These are phyloP conservation scores for Puccinia horiana DNA, from an alignment of 1,284 basidiomycete genomes.

Conservation along the genomic window DNA sequence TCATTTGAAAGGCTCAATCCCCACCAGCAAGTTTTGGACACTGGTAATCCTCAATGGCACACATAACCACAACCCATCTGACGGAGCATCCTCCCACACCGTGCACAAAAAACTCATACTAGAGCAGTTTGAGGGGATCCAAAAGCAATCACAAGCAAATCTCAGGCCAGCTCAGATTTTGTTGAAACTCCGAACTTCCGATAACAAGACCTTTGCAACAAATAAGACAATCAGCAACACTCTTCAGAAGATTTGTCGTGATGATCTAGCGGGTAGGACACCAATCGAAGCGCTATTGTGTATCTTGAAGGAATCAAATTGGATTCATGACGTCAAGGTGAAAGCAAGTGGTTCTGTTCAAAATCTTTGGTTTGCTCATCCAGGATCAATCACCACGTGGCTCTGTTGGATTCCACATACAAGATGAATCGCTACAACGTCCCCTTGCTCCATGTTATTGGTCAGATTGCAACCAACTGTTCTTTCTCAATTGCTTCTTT, in stretches of 20 bases:
- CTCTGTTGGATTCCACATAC: slow-evolving; percentile 2
- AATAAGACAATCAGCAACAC: background rate
- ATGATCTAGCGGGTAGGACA: background rate
- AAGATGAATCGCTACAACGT: no score
- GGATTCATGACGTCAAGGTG: background rate
- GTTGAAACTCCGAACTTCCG: background rate
- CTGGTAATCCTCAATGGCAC: background rate
- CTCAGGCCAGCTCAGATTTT: no score
- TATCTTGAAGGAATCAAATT: slow-evolving; percentile 11
- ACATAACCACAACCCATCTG: background rate
- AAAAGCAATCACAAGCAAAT: background rate
- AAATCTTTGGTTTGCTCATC: background rate
- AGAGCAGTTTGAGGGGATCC: background rate
- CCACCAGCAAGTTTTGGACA: background rate
- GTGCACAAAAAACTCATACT: background rate
- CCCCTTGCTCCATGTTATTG: no score
- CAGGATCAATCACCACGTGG: slow-evolving; percentile 15
- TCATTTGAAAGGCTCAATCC: background rate
- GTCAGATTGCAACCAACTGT: no score
- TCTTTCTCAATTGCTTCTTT: background rate
- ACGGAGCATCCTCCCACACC: background rate
- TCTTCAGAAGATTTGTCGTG: background rate
- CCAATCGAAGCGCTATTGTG: background rate
- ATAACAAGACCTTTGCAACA: background rate
- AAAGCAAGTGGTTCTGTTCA: background rate